Conservation (phyloP, 2,329 filamentous ascomycete species). For the Aspergillus alliaceus region DNA sequence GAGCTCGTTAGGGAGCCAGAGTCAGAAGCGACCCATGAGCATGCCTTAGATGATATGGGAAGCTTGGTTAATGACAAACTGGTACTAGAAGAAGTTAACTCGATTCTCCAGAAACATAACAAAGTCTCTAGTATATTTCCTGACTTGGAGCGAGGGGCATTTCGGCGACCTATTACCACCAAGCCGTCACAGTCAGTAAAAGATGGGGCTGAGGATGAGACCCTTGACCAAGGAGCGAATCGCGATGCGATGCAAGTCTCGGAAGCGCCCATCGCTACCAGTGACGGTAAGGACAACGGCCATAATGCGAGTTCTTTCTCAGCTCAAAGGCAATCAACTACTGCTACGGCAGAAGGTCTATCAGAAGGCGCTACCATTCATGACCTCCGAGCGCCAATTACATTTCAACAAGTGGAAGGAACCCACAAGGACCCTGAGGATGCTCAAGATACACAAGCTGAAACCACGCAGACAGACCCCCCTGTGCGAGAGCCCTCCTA, state of each 20-base stretch:
- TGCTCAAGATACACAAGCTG: constrained; percentile 2
- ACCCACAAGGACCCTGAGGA: constrained; percentile 5
- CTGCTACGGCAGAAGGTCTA: constrained; percentile 4
- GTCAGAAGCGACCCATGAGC: not conserved
- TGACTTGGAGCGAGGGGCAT: constrained; percentile 33
- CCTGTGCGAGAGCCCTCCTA: constrained; percentile 16
- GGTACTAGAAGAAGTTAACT: constrained; percentile 14
- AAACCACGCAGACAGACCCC: constrained; percentile 9
- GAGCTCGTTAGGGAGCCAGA: not conserved
- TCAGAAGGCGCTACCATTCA: constrained; percentile 4
- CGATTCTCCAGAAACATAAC: constrained; percentile 20
- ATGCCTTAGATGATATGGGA: constrained; percentile 9
- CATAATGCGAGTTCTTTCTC: constrained; percentile 35
- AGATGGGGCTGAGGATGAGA: constrained; percentile 44
- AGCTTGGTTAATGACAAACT: constrained; percentile 7
- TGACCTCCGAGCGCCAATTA: constrained; percentile 11
- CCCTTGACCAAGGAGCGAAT: constrained; percentile 30
- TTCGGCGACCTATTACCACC: constrained; percentile 25
- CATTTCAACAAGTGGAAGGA: constrained; percentile 6
- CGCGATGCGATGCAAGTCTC: constrained; percentile 47
- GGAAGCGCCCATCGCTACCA: constrained; percentile 43
- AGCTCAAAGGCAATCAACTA: constrained; percentile 9
- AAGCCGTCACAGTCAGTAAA: constrained; percentile 29
- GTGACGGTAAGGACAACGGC: constrained; percentile 43
- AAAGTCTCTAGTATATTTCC: constrained; percentile 38